Conservation (phyloP, 2,329 filamentous ascomycete genomes). For the Pyricularia sp. region DNA sequence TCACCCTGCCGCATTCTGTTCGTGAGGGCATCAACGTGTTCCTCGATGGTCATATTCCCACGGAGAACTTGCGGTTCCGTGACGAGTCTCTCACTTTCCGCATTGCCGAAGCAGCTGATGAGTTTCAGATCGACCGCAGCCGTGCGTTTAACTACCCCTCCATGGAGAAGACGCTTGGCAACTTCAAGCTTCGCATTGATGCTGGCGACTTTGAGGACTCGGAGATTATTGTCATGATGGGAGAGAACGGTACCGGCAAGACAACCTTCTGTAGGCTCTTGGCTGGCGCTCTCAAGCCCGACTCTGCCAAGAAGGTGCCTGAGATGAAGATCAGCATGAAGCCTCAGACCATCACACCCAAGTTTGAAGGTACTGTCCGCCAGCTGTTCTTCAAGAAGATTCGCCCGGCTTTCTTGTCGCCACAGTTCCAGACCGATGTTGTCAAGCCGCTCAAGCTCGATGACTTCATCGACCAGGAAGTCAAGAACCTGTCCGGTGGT, state of each 20-base stretch:
- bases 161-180: constrained; percentile 87
- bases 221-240: constrained; percentile 99
- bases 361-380: constrained; percentile 91
- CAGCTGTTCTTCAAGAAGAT: constrained; percentile 99
- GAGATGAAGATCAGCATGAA: constrained; percentile 99
- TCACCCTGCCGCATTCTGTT: constrained; percentile 88
- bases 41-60: constrained; percentile 94
- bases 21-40: constrained; percentile 99
- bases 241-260: constrained; percentile 95
- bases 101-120: constrained; percentile 77
- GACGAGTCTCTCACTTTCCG: constrained; percentile 95
- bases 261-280: constrained; percentile 97
- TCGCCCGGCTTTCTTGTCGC: constrained; percentile 88
- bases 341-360: constrained; percentile 97
- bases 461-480: constrained; percentile 98
- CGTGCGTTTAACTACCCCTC: constrained; percentile 76
- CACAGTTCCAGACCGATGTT: constrained; percentile 98
- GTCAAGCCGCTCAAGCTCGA: constrained; percentile 99
- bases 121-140: constrained; percentile 71
- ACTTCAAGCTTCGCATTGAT: constrained; percentile 75
- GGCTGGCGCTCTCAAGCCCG: constrained; percentile 85
- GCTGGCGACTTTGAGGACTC: constrained; percentile 87
- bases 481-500: constrained; percentile 97
- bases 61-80: constrained; percentile 95
- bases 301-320: constrained; percentile 63